These are phyloP conservation scores for Chlorencoelia australis DNA, from an alignment of 2,329 filamentous ascomycete species.

Conservation along the genomic window DNA sequence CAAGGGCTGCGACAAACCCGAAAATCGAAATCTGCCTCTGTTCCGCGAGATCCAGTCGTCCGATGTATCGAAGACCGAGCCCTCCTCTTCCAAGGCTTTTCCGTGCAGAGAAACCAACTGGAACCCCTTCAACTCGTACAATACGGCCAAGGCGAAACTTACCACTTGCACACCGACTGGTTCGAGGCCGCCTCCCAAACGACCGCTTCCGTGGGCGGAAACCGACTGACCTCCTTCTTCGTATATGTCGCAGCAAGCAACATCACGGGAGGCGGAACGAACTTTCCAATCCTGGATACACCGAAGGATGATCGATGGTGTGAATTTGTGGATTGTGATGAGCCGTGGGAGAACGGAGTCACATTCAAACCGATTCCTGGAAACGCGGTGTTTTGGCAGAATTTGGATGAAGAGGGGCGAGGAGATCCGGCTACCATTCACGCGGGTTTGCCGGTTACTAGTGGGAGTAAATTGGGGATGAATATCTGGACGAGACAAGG, in stretches of 20 bases:
- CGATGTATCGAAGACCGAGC: too few species aligned
- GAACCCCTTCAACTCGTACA: too few species aligned
- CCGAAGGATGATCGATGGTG: conserved; percentile 36
- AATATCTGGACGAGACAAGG: conserved; percentile 40
- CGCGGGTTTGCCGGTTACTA: conserved; percentile 46
- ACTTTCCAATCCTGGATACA: conserved; percentile 40
- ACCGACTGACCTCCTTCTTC: conserved; percentile 43
- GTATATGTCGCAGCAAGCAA: conserved; percentile 42
- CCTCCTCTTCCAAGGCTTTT: too few species aligned
- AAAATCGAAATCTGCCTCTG: too few species aligned
- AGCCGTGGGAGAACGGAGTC: conserved; percentile 31
- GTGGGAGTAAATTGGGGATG: conserved; percentile 46
- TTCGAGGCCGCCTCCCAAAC: conserved; percentile 12
- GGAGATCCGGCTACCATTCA: conserved; percentile 48
- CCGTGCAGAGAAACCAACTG: too few species aligned
- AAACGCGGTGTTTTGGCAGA: conserved; percentile 52
- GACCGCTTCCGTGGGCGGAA: conserved; percentile 11
- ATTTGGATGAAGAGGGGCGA: conserved; percentile 41
- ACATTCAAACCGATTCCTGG: conserved; percentile 46
- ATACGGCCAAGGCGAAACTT: conserved; percentile 47
- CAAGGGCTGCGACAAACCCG: too few species aligned
- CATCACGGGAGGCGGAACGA: conserved; percentile 44
- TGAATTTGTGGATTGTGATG: conserved; percentile 43
- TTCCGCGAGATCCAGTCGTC: too few species aligned
- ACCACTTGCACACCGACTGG: conserved; percentile 50